Conservation (phyloP, 148 eudicot species). For the Amaranthus cruentus region DNA sequence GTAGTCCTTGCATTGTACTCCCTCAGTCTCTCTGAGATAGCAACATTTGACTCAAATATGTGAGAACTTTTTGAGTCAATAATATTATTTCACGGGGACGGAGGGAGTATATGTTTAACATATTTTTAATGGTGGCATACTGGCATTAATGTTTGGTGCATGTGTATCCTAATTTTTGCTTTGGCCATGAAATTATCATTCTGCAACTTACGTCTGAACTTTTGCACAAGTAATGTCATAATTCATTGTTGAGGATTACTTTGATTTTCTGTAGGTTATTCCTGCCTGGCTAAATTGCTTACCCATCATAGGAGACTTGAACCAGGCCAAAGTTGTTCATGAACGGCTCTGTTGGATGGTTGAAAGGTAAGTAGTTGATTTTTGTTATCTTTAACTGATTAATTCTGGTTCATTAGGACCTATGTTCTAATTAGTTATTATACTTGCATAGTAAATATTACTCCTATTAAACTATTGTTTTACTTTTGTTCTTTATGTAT, state of each 20-base stretch:
- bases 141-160: too few species aligned
- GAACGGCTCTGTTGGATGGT: slow-evolving; percentile 87
- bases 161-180: neutral
- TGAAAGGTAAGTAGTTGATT: slow-evolving; percentile 50
- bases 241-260: neutral
- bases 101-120: too few species aligned
- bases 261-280: slow-evolving; percentile 48
- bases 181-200: neutral
- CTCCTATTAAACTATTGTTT: too few species aligned
- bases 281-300: slow-evolving; percentile 84
- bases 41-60: neutral
- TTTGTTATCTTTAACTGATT: neutral
- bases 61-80: too few species aligned
- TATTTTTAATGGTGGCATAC: too few species aligned
- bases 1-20: too few species aligned
- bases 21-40: neutral
- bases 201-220: neutral
- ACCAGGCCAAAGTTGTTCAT: slow-evolving; percentile 90
- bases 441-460: too few species aligned
- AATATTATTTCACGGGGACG: too few species aligned
- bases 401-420: neutral
- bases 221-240: neutral
- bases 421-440: too few species aligned
- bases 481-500: too few species aligned
- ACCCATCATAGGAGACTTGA: slow-evolving; percentile 73